phyloP scores from a whole-genome alignment of 805 yeast genomes.

The Candida tallmaniae region DNA sequence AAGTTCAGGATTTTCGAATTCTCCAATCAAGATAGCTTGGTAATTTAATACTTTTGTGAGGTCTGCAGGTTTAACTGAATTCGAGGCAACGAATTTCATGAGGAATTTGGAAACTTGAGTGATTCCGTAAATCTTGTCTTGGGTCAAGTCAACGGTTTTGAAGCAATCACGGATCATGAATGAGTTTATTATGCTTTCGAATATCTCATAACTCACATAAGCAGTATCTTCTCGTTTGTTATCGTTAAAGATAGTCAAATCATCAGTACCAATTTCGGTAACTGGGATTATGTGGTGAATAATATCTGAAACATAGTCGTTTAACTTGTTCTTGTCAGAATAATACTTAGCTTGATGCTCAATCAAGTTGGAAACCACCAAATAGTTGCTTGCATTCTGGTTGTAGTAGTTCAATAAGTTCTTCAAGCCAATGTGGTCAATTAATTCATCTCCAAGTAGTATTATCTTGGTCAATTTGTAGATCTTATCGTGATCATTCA shows the following conservation, averaged over 20 bases:
- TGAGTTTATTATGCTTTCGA: slow-evolving; percentile 25
- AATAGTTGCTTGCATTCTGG: slow-evolving; percentile 22
- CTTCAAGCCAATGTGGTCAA: slow-evolving; percentile 26
- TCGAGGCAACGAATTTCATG: slow-evolving; percentile 10
- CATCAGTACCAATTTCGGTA: neutral
- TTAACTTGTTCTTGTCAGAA: slow-evolving; percentile 15
- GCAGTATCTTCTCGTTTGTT: too few relatives aligned
- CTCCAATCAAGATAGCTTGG: slow-evolving; percentile 27
- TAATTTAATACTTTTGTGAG: slow-evolving; percentile 15
- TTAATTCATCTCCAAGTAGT: slow-evolving; percentile 24
- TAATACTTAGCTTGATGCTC: slow-evolving; percentile 31
- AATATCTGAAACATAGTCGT: slow-evolving; percentile 29
- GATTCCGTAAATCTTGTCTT: slow-evolving; percentile 31
- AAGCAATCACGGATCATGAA: slow-evolving; percentile 23
- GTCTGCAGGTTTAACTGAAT: slow-evolving; percentile 1
- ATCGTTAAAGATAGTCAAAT: too few relatives aligned
- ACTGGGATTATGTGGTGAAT: slow-evolving; percentile 16
- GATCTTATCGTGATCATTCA: slow-evolving; percentile 29
- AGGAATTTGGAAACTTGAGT: slow-evolving; percentile 20
- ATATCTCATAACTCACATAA: neutral
- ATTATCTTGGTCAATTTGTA: slow-evolving; percentile 35
- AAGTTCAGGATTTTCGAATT: slow-evolving; percentile 37
- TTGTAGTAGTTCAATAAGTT: slow-evolving; percentile 27
- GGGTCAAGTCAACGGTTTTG: slow-evolving; percentile 20
- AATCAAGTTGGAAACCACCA: slow-evolving; percentile 28